Conservation (phyloP, 140 eudicot genomes). For the Anethum foeniculum region DNA sequence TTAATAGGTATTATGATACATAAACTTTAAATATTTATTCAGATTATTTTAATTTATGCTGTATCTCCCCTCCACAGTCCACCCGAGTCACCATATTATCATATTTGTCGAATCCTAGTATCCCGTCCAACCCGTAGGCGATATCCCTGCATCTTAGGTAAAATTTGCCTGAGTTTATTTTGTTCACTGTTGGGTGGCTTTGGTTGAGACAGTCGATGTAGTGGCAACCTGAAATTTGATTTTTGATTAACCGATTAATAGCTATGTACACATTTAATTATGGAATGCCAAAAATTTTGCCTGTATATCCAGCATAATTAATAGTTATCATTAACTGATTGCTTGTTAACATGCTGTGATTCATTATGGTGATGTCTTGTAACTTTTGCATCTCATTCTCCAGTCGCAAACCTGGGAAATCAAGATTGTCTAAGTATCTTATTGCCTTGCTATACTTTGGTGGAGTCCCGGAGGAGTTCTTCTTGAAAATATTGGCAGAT, state of each 20-base stretch:
- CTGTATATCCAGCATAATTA: not conserved
- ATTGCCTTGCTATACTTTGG: conserved; percentile 61
- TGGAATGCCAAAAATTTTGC: not conserved
- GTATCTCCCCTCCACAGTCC: too few relatives aligned
- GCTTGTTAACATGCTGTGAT: not conserved
- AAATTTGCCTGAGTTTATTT: too few relatives aligned
- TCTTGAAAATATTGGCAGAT: conserved; percentile 29
- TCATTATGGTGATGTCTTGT: not conserved
- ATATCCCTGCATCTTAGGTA: too few relatives aligned
- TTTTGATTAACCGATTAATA: not conserved
- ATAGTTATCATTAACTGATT: not conserved
- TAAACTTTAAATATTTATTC: too few relatives aligned
- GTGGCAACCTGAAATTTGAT: not conserved
- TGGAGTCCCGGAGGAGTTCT: conserved; percentile 54
- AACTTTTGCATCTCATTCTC: conserved; percentile 1
- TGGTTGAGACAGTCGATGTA: not conserved
- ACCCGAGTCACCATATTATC: too few relatives aligned
- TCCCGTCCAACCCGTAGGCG: too few relatives aligned
- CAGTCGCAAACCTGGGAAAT: conserved; percentile 48
- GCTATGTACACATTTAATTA: not conserved
- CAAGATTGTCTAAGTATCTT: conserved; percentile 40
- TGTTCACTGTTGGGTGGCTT: too few relatives aligned
- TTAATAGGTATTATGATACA: too few relatives aligned
- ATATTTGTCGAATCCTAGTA: too few relatives aligned
- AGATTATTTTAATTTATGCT: too few relatives aligned